Percentiles rank a stretch among this genome's conserved stretches.
phyloP scores from a whole-genome alignment of 345 rosid species.

The Boechera stricta region DNA sequence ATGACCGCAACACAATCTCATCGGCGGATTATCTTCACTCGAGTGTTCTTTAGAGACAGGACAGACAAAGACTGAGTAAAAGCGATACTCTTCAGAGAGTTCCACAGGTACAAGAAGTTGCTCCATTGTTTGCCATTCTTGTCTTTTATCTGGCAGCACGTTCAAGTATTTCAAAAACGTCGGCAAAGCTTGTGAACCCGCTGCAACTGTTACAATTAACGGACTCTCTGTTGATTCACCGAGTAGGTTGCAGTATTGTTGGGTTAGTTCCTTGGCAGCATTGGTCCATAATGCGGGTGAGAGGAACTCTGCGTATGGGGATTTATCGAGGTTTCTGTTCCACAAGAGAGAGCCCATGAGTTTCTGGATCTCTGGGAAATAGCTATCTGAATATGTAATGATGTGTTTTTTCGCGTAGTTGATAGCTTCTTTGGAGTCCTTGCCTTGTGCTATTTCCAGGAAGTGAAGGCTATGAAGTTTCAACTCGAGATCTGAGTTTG shows the following conservation, averaged over 20 bases:
- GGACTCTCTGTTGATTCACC: conserved; percentile 67
- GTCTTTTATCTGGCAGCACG: conserved; percentile 56
- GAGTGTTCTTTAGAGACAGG: conserved; percentile 71
- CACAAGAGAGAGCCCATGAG: conserved; percentile 65
- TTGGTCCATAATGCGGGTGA: conserved; percentile 55
- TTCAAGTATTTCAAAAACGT: conserved; percentile 63
- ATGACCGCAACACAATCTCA: conserved; percentile 70
- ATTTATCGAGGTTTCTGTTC: conserved; percentile 52
- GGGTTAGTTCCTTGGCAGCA: conserved; percentile 57
- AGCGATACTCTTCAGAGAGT: conserved; percentile 59
- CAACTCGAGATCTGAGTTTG: conserved; percentile 65
- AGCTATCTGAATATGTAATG: conserved; percentile 46
- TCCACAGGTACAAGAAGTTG: conserved; percentile 68
- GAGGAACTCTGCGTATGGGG: conserved; percentile 55
- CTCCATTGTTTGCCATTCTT: conserved; percentile 70
- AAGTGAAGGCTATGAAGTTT: conserved; percentile 67
- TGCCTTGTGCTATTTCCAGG: conserved; percentile 52
- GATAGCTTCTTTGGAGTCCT: conserved; percentile 56
- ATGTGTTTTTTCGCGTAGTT: conserved; percentile 57
- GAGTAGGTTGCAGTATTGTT: conserved; percentile 61
- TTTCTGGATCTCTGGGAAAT: conserved; percentile 50
- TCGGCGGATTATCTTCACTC: conserved; percentile 61
- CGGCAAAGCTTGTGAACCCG: conserved; percentile 67
- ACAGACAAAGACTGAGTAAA: conserved; percentile 66
- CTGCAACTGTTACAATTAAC: conserved; percentile 57